phyloP scores from a whole-genome alignment of 371 early-diverging fungal species.

The Rhizomucor miehei region DNA sequence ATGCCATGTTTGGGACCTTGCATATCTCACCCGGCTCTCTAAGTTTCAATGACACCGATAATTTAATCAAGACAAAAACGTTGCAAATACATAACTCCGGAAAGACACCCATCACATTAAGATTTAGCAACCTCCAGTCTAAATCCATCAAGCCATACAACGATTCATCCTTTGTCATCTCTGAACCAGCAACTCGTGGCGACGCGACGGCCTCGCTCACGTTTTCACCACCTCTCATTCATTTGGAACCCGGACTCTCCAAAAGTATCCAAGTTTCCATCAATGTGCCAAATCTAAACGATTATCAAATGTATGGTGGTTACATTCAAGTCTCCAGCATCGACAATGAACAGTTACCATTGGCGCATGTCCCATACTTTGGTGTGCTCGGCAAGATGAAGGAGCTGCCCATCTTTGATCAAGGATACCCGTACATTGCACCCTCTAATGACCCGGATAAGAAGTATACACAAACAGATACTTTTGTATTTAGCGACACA shows the following conservation, averaged over 20 bases:
- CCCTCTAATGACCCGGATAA: conserved; percentile 3
- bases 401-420: conserved; percentile 39
- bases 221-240: conserved; percentile 26
- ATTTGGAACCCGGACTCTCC: conserved; percentile 33
- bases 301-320: conserved; percentile 45
- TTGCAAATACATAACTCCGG: conserved; percentile 56
- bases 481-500: conserved; percentile 11
- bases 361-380: conserved; percentile 53
- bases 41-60: conserved; percentile 68
- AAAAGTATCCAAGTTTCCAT: conserved; percentile 34
- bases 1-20: conserved; percentile 50
- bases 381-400: conserved; percentile 52
- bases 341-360: conserved; percentile 4
- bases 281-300: conserved; percentile 24
- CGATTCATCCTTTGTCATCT: conserved; percentile 4
- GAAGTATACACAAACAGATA: conserved; percentile 10
- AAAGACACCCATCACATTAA: conserved; percentile 36
- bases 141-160: conserved; percentile 37
- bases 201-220: conserved; percentile 27
- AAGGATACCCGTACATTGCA: conserved; percentile 29
- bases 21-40: conserved; percentile 61
- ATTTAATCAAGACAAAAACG: conserved; percentile 27
- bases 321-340: conserved; percentile 19
- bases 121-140: conserved; percentile 16
- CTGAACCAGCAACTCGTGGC: conserved; percentile 20